These are phyloP conservation scores for Metschnikowia koreensis DNA, from an alignment of 805 yeast species.

Conservation along the genomic window DNA sequence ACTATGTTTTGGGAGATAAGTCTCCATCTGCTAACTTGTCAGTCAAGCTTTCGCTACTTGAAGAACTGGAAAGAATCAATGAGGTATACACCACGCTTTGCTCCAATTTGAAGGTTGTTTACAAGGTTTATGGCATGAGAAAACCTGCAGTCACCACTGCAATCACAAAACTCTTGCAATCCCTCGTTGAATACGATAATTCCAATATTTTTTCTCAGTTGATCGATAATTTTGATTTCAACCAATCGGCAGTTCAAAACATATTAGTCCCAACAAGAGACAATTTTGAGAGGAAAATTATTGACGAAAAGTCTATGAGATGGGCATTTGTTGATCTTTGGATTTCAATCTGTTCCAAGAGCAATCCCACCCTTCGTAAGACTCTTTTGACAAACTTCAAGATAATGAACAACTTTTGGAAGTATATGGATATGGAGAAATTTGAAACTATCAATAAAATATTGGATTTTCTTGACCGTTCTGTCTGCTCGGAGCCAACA, in stretches of 20 bases:
- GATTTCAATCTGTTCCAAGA: slow-evolving; percentile 44
- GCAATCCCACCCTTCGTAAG: slow-evolving; percentile 57
- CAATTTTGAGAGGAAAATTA: slow-evolving; percentile 38
- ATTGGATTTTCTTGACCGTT: slow-evolving; percentile 46
- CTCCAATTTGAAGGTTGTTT: slow-evolving; percentile 55
- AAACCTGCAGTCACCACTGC: slow-evolving; percentile 64
- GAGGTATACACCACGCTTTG: slow-evolving; percentile 53
- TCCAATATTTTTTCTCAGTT: slow-evolving; percentile 57
- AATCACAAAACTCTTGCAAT: slow-evolving; percentile 53
- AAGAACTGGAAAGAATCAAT: slow-evolving; percentile 21
- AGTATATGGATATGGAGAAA: slow-evolving; percentile 40
- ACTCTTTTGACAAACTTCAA: slow-evolving; percentile 59
- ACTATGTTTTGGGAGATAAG: slow-evolving; percentile 19
- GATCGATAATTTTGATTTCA: slow-evolving; percentile 64
- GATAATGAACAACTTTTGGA: slow-evolving; percentile 66
- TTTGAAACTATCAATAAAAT: slow-evolving; percentile 33
- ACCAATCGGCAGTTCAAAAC: slow-evolving; percentile 59
- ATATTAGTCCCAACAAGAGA: slow-evolving; percentile 48
- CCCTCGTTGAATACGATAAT: slow-evolving; percentile 48
- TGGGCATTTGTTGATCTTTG: slow-evolving; percentile 60
- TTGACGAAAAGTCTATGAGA: slow-evolving; percentile 48
- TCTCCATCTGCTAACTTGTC: slow-evolving; percentile 12
- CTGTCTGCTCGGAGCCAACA: slow-evolving; percentile 55
- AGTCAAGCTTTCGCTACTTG: slow-evolving; percentile 14
- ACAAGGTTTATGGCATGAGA: slow-evolving; percentile 60